Evolutionary conservation across 257 asterid genomes (phyloP).

Genomic region (Solanum medicagineum): DNA sequence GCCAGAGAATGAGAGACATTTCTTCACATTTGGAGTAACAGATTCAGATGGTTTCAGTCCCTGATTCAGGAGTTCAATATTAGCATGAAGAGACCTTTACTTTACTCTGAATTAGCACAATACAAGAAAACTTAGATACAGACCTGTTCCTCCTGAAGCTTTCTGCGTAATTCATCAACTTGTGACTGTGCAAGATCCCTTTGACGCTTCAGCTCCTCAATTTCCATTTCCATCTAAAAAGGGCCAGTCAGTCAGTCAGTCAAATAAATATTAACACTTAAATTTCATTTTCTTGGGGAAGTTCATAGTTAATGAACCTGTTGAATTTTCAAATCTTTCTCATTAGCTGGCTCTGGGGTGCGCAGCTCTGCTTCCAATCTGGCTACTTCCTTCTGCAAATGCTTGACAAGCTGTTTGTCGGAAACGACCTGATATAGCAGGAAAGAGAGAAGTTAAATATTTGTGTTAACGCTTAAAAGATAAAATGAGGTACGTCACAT

Average conservation of each 20-base stretch:
- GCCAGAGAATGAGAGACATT: conserved; percentile 81
- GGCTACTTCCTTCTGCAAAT: conserved; percentile 94
- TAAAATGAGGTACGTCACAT: background rate
- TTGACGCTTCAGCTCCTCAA: conserved; percentile 84
- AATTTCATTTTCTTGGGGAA: background rate
- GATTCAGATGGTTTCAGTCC: conserved; percentile 34
- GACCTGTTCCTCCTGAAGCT: conserved; percentile 74
- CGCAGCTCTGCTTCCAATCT: conserved; percentile 81
- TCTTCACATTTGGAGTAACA: conserved; percentile 48
- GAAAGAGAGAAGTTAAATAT: background rate
- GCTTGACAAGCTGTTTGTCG: conserved; percentile 91
- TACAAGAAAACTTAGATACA: background rate
- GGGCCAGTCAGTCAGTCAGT: background rate
- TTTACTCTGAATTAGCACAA: background rate
- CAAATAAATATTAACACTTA: background rate
- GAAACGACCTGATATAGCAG: conserved; percentile 52
- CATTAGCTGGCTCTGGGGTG: conserved; percentile 70
- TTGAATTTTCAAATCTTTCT: conserved; percentile 57
- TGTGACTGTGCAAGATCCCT: conserved; percentile 87
- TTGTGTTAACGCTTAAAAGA: background rate
- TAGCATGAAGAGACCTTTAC: background rate
- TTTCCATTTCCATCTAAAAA: conserved; percentile 81
- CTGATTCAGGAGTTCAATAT: conserved; percentile 15
- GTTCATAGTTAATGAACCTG: conserved; percentile 41
- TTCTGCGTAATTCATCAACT: conserved; percentile 65